Conservation (phyloP, 176 grass and related monocot species). For the Puya raimondii region DNA sequence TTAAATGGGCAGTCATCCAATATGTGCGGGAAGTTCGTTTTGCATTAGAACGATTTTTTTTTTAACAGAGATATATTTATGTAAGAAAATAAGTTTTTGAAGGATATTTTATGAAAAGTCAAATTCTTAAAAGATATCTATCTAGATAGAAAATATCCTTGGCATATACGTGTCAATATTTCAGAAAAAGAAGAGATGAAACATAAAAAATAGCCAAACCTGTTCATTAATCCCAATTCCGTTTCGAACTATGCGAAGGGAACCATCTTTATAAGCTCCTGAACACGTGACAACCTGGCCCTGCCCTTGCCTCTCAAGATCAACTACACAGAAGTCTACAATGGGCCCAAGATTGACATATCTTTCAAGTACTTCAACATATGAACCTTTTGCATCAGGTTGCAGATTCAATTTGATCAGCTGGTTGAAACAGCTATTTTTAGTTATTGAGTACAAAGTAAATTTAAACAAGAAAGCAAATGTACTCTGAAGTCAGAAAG, state of each 20-base stretch:
- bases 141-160: constrained; percentile 6
- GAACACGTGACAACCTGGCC: constrained; percentile 94
- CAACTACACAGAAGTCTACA: constrained; percentile 90
- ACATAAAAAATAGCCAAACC: constrained; percentile 25
- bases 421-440: constrained; percentile 29
- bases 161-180: too few relatives aligned
- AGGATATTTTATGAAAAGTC: neutral
- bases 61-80: too few relatives aligned
- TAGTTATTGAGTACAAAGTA: neutral
- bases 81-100: neutral
- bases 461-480: neutral
- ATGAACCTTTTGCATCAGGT: constrained; percentile 82
- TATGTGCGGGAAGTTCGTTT: too few relatives aligned
- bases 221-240: constrained; percentile 93
- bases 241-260: constrained; percentile 80
- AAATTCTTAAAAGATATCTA: constrained; percentile 1
- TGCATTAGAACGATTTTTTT: too few relatives aligned
- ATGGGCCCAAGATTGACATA: constrained; percentile 96
- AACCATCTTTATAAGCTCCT: constrained; percentile 92
- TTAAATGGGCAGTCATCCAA: too few relatives aligned
- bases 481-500: neutral
- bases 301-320: constrained; percentile 94
- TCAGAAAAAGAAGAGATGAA: neutral
- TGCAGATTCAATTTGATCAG: constrained; percentile 93
- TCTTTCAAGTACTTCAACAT: constrained; percentile 79